phyloP scores from a whole-genome alignment of 768 basidiomycete species.

The Pisolithus microcarpus region DNA sequence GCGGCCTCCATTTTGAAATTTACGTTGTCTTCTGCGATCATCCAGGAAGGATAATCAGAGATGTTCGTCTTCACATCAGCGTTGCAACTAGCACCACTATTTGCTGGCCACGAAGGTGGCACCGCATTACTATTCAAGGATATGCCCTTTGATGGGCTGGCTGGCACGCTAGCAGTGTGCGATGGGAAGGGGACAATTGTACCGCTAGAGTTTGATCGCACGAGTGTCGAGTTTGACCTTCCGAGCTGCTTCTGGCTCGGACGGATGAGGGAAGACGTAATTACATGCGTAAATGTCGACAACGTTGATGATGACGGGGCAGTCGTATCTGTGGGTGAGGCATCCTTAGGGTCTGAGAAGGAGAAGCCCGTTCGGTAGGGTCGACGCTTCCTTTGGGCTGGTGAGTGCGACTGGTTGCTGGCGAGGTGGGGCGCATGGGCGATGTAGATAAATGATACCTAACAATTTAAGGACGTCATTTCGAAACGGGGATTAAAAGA shows the following conservation, averaged over 20 bases:
- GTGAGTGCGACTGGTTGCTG: constrained; percentile 12
- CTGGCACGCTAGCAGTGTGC: constrained; percentile 17
- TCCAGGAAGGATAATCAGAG: neutral
- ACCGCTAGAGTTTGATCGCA: constrained; percentile 19
- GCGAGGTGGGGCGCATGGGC: constrained; percentile 10
- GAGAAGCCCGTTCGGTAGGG: constrained; percentile 12
- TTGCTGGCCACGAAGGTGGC: constrained; percentile 7
- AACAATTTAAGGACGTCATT: constrained; percentile 1
- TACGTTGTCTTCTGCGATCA: neutral
- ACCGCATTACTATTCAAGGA: constrained; percentile 9
- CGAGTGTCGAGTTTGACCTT: constrained; percentile 18
- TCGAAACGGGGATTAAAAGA: neutral
- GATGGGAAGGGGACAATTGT: constrained; percentile 23
- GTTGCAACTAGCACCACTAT: neutral
- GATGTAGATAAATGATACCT: constrained; percentile 20
- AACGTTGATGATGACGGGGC: constrained; percentile 9
- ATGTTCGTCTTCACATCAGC: neutral
- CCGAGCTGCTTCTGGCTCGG: neutral
- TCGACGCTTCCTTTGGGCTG: neutral
- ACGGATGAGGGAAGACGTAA: neutral
- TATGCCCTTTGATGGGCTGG: constrained; percentile 8
- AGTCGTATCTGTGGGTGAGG: constrained; percentile 12
- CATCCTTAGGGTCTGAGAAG: constrained; percentile 15
- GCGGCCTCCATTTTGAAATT: constrained; percentile 1
- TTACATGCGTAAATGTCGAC: constrained; percentile 5